Base-by-base conservation (phyloP, 2,329 filamentous ascomycete genomes). In the Pseudogymnoascus pannorum region DNA sequence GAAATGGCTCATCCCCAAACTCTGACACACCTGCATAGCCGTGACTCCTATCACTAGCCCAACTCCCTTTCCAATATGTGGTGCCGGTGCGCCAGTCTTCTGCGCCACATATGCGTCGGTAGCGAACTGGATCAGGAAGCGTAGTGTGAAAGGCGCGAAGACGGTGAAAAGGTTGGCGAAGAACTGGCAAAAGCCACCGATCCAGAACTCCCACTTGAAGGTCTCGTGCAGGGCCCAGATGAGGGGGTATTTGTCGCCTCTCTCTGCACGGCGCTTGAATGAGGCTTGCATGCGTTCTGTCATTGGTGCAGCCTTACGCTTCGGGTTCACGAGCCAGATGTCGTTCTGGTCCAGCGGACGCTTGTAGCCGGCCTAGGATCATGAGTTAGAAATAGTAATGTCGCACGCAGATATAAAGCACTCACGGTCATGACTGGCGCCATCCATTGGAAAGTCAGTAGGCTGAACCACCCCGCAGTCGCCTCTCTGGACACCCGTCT, bases 371-470 rank as follows among this genome's bases (percentile, higher is more conserved):
- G 86, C 83, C 86, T 91, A 67, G 22, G 60, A 24, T 24, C 22
- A n/a, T 40, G 12, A 6, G 60, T 69, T 60, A 72, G 67, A 42
- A 65, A 14, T n/a, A 20, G 26, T 12, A 5, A 16, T 18, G 40
- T 16, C 8, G 6, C 12, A 11, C 9, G 18, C 6, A 40, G 8
- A 44, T 38, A 60, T 51, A 64, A 51, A 61, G 12, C 12, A 77
- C 83, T 76, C 73, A 88, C 87, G 65, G 76, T 80, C 92, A 97
- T 97, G 61, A 97, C 72, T 1, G 91, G 87, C 0, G 86, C 85
- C 81, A 97, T 93, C 93, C 93, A 97, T 72, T 91, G 85, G 71
- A 96, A 97, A 3, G 87, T 88, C 20, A 96, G 72, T 61, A 80
- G 72, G 75, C 90, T 96, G 65, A 94, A 81, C 69, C 92, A 87